Base-by-base conservation (phyloP, 2,329 filamentous ascomycete genomes). In the Whalleya microplaca region DNA sequence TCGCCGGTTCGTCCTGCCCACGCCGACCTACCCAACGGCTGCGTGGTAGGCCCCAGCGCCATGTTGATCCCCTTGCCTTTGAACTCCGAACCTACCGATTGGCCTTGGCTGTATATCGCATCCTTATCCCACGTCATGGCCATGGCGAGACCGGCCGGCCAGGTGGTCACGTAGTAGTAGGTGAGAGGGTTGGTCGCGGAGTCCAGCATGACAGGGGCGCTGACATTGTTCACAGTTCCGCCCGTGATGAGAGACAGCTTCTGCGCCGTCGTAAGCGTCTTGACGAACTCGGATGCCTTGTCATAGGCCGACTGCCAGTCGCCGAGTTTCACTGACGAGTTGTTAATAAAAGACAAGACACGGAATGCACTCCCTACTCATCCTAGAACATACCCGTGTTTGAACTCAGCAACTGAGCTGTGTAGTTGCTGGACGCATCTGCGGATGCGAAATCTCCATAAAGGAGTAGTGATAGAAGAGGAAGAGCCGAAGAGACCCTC, bases 231-330 rank as follows among this genome's bases (percentile, higher is more conserved):
- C n/a, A 21, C 59, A 47, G 75, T 75, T 2, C 75, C 75, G n/a
- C 75, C 75, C 1, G 72, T 71, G 50, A 74, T 74, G 51, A 78
- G 64, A 37, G 76, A 70, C 5, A 71, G 69, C 16, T 70, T 66
- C 40, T 70, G 66, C 0, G 73, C 72, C 2, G 70, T 73, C 4
- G 53, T 49, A 6, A 77, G 45, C 1, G 75, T 73, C 5, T 64
- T 64, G 14, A 67, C 60, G 46, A 76, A 75, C 1, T 64, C 66
- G 2, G 62, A 55, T 0, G 60, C 62, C 0, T 72, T 74, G 2
- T 66, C 63, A 6, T 66, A 58, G 0, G 69, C 61, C 9, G 37
- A 50, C 54, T 64, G 56, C 61, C 59, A 64, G 2, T 55, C 59
- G 19, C 65, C 65, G 40, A 68, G 65, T 2, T 65, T 64, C 49